Evolutionary conservation across 2,329 filamentous ascomycete species (phyloP).

Genomic region (Colletotrichum coccodes): DNA sequence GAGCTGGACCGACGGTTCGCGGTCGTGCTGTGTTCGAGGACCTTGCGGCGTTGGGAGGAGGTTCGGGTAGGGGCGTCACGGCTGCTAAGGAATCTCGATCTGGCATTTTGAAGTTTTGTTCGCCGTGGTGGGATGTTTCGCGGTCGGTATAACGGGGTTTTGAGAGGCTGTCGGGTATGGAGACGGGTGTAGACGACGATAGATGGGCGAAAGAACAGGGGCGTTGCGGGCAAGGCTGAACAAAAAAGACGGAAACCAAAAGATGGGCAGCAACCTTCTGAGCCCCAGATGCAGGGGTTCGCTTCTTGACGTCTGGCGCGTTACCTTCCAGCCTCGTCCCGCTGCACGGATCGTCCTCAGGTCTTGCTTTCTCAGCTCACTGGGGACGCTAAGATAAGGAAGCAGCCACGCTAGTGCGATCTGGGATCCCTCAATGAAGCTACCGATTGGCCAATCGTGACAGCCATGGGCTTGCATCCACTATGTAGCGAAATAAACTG

Average conservation of each 20-base stretch:
- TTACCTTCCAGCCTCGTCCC: constrained; percentile 20
- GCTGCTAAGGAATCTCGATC: constrained; percentile 36
- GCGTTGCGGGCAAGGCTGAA: constrained; percentile 3
- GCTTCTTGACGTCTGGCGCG: constrained; percentile 7
- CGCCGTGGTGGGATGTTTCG: background rate
- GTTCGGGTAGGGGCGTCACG: constrained; percentile 38
- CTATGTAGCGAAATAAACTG: background rate
- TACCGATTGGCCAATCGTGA: constrained; percentile 23
- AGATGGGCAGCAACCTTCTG: background rate
- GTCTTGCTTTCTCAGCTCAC: background rate
- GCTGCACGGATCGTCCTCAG: background rate
- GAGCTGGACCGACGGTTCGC: constrained; percentile 54
- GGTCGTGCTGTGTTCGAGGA: constrained; percentile 50
- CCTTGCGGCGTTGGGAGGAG: constrained; percentile 52
- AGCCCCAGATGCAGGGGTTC: constrained; percentile 12
- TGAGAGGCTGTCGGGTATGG: background rate
- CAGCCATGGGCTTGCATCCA: too few species aligned
- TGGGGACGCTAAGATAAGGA: constrained; percentile 18
- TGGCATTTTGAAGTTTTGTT: constrained; percentile 38
- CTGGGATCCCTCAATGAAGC: too few species aligned
- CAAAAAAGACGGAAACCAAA: constrained; percentile 3
- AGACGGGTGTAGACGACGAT: background rate
- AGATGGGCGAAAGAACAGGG: background rate
- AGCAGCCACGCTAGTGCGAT: background rate
- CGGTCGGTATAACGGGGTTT: background rate